Evolutionary conservation across 192 early-diverging fungal species (phyloP), one percentile per base, ranked within the genome.

Genomic region (Coemansia sp.): DNA sequence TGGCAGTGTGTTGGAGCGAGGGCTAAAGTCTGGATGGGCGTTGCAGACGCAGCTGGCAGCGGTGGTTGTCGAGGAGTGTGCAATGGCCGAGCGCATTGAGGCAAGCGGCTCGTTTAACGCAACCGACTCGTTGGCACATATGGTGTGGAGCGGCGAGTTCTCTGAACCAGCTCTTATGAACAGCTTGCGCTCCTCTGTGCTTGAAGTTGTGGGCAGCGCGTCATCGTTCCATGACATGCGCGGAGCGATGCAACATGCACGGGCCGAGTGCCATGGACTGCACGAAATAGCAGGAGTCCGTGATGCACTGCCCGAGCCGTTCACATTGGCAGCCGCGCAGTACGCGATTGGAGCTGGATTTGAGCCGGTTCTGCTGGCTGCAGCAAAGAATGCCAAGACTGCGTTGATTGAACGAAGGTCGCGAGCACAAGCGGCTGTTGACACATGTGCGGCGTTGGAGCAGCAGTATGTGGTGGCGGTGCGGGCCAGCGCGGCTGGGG

Each of bases 41-140:
- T 80, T 89, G 51, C 91, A 94, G 54, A 85, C 90, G 18, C 87
- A 92, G 64, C 74, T 95, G 49, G 85, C 87, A 3, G 82, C 86
- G 50, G 84, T 94, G 20, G 75, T 92, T 1, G 72, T 93, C 29
- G 92, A 96, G 57, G 94, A 94, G 67, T 90, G 89, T 82, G 89
- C 90, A 6, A 65, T 82, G 26, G 85, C 88, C 10, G 72, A 85
- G 51, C 72, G 53, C 38, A 68, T 65, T 20, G 78, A 77, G 11
- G 54, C 64, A 19, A 61, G 65, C 19, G 37, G 53, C 8, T 10
- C 53, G 6, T n/a, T 19, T 35, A 23, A 14, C n/a, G 6, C 23
- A 32, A 24, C 2, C 13, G 78, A 74, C 12, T 92, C 92, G 13
- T n/a, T 45, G 41, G 41, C 41, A 10, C 41, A 8, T 8, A 45